Evolutionary conservation across 2,329 filamentous ascomycete species (phyloP).

Genomic region (Pseudohalonectria lignicola): DNA sequence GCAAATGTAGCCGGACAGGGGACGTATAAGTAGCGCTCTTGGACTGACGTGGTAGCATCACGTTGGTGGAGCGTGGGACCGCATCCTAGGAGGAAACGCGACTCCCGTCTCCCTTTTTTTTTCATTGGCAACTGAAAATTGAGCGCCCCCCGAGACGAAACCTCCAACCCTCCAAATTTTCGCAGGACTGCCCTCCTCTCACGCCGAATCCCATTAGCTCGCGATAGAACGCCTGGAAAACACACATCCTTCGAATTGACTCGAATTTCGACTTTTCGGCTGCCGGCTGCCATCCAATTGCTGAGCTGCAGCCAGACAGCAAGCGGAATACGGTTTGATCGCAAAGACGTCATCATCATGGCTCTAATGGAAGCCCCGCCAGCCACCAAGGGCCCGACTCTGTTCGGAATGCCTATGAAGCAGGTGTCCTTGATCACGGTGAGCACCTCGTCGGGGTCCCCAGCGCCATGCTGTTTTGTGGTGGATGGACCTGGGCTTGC

Average conservation of each 20-base stretch:
- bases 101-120: neutral
- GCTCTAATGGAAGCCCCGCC: constrained; percentile 27
- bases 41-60: constrained; percentile 1
- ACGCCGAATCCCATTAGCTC: too few relatives aligned
- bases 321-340: too few relatives aligned
- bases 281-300: neutral
- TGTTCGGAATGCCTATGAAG: constrained; percentile 56
- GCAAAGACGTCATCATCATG: constrained; percentile 19
- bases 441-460: constrained; percentile 13
- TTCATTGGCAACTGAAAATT: neutral
- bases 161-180: too few relatives aligned
- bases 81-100: neutral
- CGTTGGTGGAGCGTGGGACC: neutral
- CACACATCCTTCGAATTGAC: too few relatives aligned
- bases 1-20: too few relatives aligned
- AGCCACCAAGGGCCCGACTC: constrained; percentile 27
- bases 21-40: too few relatives aligned
- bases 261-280: neutral
- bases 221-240: too few relatives aligned
- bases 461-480: neutral
- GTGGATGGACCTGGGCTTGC: neutral
- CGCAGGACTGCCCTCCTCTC: too few relatives aligned
- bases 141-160: too few relatives aligned
- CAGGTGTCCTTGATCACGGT: constrained; percentile 57
- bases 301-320: too few relatives aligned